Evolutionary conservation across 352 stramenopile species (phyloP).

Genomic region (Phytophthora pini): DNA sequence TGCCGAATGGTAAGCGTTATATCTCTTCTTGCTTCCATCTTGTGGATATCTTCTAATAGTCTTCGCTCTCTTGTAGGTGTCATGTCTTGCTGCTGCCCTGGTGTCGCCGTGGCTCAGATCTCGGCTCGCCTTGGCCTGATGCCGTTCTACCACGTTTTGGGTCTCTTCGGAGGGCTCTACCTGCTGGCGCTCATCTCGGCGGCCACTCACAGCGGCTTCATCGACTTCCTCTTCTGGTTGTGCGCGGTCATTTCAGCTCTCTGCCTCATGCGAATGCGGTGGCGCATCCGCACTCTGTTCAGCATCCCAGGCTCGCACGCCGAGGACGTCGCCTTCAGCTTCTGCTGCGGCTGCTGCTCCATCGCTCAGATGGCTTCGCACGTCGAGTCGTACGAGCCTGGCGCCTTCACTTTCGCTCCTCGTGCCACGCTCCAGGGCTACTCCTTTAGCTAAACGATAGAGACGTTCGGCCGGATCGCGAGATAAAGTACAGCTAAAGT

Average conservation of each 20-base stretch:
- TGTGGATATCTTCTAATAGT: background rate
- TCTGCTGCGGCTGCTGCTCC: constrained; percentile 78
- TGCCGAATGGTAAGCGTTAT: constrained; percentile 66
- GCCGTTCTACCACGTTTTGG: constrained; percentile 63
- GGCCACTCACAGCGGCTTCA: constrained; percentile 43
- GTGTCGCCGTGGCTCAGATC: constrained; percentile 67
- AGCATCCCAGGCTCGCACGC: constrained; percentile 63
- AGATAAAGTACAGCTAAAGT: constrained; percentile 1
- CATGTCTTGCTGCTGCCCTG: constrained; percentile 75
- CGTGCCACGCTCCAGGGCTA: constrained; percentile 74
- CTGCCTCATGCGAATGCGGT: constrained; percentile 60
- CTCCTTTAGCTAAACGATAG: constrained; percentile 48
- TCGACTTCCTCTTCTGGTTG: constrained; percentile 56
- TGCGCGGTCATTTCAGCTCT: constrained; percentile 43
- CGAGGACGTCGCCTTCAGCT: constrained; percentile 54
- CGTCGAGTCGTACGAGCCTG: constrained; percentile 82
- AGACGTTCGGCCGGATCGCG: background rate
- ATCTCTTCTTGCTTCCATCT: background rate
- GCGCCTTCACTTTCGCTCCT: constrained; percentile 60
- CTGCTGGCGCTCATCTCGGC: constrained; percentile 50
- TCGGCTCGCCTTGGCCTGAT: constrained; percentile 64
- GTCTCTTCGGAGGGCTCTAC: constrained; percentile 58
- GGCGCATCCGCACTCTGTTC: constrained; percentile 67
- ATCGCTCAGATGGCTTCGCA: constrained; percentile 83
- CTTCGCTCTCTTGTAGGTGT: constrained; percentile 38